Evolutionary conservation across 441 rosid genomes (phyloP).

Genomic region (Geranium incanum): DNA sequence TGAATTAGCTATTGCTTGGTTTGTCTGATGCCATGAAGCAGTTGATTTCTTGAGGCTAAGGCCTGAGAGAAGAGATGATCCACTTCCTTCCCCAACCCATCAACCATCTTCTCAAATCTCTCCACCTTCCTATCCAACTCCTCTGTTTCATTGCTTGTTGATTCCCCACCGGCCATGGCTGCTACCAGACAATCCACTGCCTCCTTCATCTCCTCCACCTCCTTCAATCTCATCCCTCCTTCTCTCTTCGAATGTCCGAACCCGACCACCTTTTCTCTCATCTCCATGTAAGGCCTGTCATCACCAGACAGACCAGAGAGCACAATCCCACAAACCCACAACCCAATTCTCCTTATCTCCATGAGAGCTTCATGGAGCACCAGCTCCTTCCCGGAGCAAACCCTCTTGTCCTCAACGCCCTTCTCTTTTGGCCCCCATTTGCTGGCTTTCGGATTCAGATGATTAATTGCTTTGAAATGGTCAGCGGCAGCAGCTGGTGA

Average conservation of each 20-base stretch:
- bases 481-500: conserved; percentile 34
- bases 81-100: conserved; percentile 33
- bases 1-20: conserved; percentile 17
- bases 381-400: conserved; percentile 29
- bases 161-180: conserved; percentile 20
- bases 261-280: conserved; percentile 20
- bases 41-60: conserved; percentile 41
- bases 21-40: conserved; percentile 34
- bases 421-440: conserved; percentile 9
- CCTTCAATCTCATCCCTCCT: conserved; percentile 30
- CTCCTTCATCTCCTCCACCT: conserved; percentile 39
- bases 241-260: conserved; percentile 21
- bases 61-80: conserved; percentile 40
- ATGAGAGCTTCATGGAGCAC: conserved; percentile 35
- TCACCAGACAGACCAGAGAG: conserved; percentile 42
- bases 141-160: conserved; percentile 24
- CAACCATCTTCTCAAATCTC: conserved; percentile 35
- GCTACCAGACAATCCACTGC: conserved; percentile 34
- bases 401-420: conserved; percentile 17
- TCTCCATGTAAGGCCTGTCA: conserved; percentile 26
- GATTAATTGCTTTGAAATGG: conserved; percentile 28
- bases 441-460: background rate
- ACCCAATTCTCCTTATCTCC: conserved; percentile 37
- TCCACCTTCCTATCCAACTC: conserved; percentile 34
- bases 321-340: conserved; percentile 38